Evolutionary conservation across 2,329 filamentous ascomycete species (phyloP), one percentile per base, ranked within the genome.

Genomic region (Chalara sp.): DNA sequence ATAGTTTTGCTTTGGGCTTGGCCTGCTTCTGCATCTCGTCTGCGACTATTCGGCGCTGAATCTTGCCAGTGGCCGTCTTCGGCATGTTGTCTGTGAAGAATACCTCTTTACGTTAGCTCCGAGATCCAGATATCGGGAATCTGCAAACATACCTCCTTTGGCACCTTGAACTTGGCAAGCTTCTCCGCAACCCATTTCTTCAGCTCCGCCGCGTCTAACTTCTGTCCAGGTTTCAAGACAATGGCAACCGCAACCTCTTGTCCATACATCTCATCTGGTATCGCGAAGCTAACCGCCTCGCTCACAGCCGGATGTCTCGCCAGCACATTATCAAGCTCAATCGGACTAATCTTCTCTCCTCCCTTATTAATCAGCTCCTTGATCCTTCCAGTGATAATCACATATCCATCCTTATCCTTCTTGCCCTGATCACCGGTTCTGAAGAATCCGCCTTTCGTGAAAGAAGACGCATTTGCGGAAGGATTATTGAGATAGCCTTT

Each of bases 291-390:
- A 39, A 93, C 89, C 4, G 86, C 89, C 69, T 95, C 89, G 2
- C 78, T 76, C 1, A 93, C 78, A 35, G 81, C 78, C 7, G 85
- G 80, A 64, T 92, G 81, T 51, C 85, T 78, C n/a, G 84, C 76
- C 31, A 95, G 73, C 10, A 87, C 81, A 59, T 95, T 95, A 73
- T 95, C 89, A 33, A 95, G 75, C 70, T 95, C 89, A 50, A 93
- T 91, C 1, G 89, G 89, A 58, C 83, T 87, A 65, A 95, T 93
- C 73, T 93, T 93, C 72, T 95, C 89, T 53, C 89, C 89, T 50
- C 86, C 88, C 70, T 92, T 91, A 71, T 90, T 90, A 74, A 95
- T 95, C 48, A 95, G 75, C 70, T 95, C 89, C 76, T 95, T 95
- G 71, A 95, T 95, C 48, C 89, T 78, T n/a, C 89, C 89, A 0